Evolutionary conservation across 1,284 basidiomycete genomes (phyloP).

Genomic region (Termitomyces sp.): DNA sequence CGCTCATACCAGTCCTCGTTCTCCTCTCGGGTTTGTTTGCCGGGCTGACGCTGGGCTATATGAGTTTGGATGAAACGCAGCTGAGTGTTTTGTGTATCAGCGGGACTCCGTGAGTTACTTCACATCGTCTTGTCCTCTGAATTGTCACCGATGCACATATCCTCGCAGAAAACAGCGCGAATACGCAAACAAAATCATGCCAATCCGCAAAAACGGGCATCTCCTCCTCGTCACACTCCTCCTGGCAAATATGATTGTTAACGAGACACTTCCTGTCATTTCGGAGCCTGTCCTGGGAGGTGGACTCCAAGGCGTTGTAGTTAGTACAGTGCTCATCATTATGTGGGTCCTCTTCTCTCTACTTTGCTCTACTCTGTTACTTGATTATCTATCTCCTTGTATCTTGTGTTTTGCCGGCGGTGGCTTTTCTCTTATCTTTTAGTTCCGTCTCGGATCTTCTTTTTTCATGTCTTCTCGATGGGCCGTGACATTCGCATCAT

Average conservation of each 20-base stretch:
- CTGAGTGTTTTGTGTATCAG: constrained; percentile 82
- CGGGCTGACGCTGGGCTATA: constrained; percentile 79
- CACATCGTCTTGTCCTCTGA: background rate
- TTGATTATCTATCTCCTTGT: background rate
- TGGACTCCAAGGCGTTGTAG: constrained; percentile 74
- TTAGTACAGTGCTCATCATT: constrained; percentile 82
- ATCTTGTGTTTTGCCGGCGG: background rate
- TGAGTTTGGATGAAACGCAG: constrained; percentile 92
- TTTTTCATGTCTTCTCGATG: background rate
- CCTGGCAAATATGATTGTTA: constrained; percentile 86
- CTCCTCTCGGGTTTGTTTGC: constrained; percentile 57
- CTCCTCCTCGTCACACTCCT: constrained; percentile 79
- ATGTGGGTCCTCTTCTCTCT: constrained; percentile 48
- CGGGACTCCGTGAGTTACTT: constrained; percentile 65
- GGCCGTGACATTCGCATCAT: background rate
- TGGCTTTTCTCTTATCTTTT: no score
- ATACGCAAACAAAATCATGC: constrained; percentile 83
- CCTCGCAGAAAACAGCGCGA: constrained; percentile 61
- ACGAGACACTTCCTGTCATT: constrained; percentile 90
- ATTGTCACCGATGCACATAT: background rate
- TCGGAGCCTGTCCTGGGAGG: constrained; percentile 85
- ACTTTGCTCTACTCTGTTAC: background rate
- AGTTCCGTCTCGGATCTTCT: background rate
- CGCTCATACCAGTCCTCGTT: constrained; percentile 59
- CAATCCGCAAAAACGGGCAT: constrained; percentile 83